Evolutionary conservation across 164 flowering plant genomes (phyloP), one percentile per base, ranked within the genome.

Genomic region (Macadamia integrifolia): DNA sequence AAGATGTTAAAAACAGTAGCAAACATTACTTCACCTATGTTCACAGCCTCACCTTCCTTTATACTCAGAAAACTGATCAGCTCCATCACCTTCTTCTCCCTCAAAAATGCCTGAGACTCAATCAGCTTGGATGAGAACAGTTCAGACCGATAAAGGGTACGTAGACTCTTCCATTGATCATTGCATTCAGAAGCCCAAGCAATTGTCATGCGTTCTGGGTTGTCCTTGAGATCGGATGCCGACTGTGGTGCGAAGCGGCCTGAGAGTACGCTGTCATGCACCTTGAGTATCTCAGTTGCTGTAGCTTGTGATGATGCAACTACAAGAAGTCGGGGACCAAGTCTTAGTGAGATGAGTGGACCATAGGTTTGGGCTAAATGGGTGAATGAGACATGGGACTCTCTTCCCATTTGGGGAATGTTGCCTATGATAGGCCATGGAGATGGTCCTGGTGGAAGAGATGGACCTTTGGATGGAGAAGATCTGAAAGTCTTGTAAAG

Each of bases 391-490:
- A 67, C 42, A 53, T 78, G 82, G 2, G 80, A 78, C 35, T 69
- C 72, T 4, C 62, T 62, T 1, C 77, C 70, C 1, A 81, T 64
- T 60, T 75, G 80, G 48, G 71, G 65, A 23, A 79, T 68, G 63
- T 78, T 78, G 60, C 75, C 78, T 0, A 74, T 30, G 15, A 81
- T 64, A 3, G 81, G 78, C 80, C 78, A 76, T 62, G 80, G 78
- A 23, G 28, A 29, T 15, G 81, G 81, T 0, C 81, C 81, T 56
- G 81, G 80, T 30, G 83, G 80, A 32, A 80, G 75, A 23, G 23
- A 23, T 23, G 23, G 0, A 50, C 12, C 63, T 3, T 10, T 10
- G 9, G 55, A 50, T 0, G 55, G 13, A 9, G 55, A 4, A 50
- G 55, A 6, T 50, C 3, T 50, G 0, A 50, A 9, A 15, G 3